Evolutionary conservation across 129 eudicot species (phyloP).

Genomic region (Sambucus nigra): DNA sequence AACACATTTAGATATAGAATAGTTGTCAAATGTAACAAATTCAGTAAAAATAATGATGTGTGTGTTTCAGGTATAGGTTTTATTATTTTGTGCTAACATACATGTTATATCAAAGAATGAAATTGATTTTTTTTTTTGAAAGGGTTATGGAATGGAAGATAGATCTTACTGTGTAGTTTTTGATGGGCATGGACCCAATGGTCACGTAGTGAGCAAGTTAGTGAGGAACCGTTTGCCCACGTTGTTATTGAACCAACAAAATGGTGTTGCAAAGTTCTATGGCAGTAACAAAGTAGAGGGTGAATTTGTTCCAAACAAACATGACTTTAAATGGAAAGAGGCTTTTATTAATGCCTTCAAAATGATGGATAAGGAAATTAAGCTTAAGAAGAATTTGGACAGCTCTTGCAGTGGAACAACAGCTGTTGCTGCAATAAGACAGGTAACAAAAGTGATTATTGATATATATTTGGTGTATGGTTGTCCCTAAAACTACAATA

Average conservation of each 20-base stretch:
- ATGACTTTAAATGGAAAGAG: constrained; percentile 51
- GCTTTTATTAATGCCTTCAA: constrained; percentile 53
- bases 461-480: no score
- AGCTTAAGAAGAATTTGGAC: constrained; percentile 50
- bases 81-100: neutral
- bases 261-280: constrained; percentile 29
- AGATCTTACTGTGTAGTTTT: constrained; percentile 69
- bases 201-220: constrained; percentile 59
- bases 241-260: constrained; percentile 51
- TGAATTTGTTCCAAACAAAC: constrained; percentile 24
- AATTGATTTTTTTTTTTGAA: constrained; percentile 8
- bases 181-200: constrained; percentile 87
- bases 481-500: no score
- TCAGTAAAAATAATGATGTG: neutral
- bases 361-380: constrained; percentile 71
- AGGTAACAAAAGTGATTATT: no score
- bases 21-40: neutral
- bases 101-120: neutral
- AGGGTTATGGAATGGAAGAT: constrained; percentile 81
- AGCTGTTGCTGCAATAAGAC: constrained; percentile 63
- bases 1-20: no score
- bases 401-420: constrained; percentile 79
- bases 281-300: constrained; percentile 12
- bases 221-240: constrained; percentile 66
- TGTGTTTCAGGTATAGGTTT: neutral